Evolutionary conservation across 2,329 filamentous ascomycete species (phyloP), one percentile per base, ranked within the genome.

Genomic region (Aspergillaceae sp.): DNA sequence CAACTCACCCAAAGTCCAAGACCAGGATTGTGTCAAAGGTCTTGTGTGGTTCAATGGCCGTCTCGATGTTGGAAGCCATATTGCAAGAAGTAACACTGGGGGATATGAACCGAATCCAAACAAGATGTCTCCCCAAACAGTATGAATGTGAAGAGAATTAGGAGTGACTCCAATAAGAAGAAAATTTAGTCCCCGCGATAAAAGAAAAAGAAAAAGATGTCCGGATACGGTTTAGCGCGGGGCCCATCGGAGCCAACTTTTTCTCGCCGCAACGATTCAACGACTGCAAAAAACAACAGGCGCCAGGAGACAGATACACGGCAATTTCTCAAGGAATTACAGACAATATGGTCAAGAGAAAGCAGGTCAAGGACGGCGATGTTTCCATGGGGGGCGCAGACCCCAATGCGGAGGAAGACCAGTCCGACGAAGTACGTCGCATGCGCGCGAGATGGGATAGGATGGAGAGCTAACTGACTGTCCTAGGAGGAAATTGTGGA

Each of bases 401-500:
- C 54, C 68, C 71, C 53, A 63, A 65, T 29, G 56, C 55, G 40
- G 57, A 59, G 4, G 63, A 54, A 32, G 63, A 67, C 29, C 65
- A 66, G 38, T 70, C 68, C 36, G 69, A 71, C 52, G 68, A 69
- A 50, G 67, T 69, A 47, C 50, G 37, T 19, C 38, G 36, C 43
- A 19, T 19, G 19, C 19, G 19, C 19, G 19, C 19, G 19, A 19
- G 19, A 19, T 19, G 19, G 19, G 19, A 19, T 19, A 19, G 19
- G 19, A 19, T 19, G 19, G 19, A 19, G 19, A 19, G 19, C 19
- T 19, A 19, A 19, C 19, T 19, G 19, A 19, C 19, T 19, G 2
- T 19, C 19, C 19, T 19, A 19, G 19, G 19, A 19, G 61, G 86
- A 95, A 63, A 85, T 91, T 66, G 82, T 98, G 54, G 84, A 97